phyloP scores from a whole-genome alignment of 805 yeast genomes.

The Metschnikowia aberdeeniae region DNA sequence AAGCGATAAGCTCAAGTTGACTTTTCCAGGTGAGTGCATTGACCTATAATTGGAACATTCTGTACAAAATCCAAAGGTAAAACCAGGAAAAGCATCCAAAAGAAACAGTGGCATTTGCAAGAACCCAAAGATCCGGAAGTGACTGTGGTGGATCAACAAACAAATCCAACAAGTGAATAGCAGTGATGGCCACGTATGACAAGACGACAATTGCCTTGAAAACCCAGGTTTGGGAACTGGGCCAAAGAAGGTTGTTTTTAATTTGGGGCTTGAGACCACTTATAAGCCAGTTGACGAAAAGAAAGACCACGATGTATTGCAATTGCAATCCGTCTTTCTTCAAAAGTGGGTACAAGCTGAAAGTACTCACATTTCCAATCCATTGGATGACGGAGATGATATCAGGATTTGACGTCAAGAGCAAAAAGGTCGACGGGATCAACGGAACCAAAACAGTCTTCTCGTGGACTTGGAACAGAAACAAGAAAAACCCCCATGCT shows the following conservation, averaged over 20 bases:
- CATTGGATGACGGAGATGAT: slow-evolving; percentile 75
- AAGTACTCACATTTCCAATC: slow-evolving; percentile 80
- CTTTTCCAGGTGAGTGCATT: slow-evolving; percentile 1
- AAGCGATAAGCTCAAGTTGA: slow-evolving; percentile 1
- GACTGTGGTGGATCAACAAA: slow-evolving; percentile 47
- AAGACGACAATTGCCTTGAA: slow-evolving; percentile 25
- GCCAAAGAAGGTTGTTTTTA: slow-evolving; percentile 21
- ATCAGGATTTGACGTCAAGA: slow-evolving; percentile 48
- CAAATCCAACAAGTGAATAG: slow-evolving; percentile 53
- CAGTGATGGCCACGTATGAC: slow-evolving; percentile 42
- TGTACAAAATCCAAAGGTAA: slow-evolving; percentile 79
- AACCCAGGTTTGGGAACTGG: slow-evolving; percentile 18
- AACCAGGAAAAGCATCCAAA: slow-evolving; percentile 71
- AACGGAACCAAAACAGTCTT: slow-evolving; percentile 86
- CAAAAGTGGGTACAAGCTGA: slow-evolving; percentile 85
- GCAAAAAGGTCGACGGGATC: slow-evolving; percentile 74
- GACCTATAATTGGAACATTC: slow-evolving; percentile 19
- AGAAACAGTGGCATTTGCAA: slow-evolving; percentile 67
- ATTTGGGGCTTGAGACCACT: slow-evolving; percentile 50
- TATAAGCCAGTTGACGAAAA: slow-evolving; percentile 75
- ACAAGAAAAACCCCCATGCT: slow-evolving; percentile 83
- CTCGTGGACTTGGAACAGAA: slow-evolving; percentile 95
- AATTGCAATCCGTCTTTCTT: slow-evolving; percentile 67
- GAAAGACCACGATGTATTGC: slow-evolving; percentile 62
- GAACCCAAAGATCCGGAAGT: slow-evolving; percentile 84